Base-by-base conservation (phyloP, 2,329 filamentous ascomycete species). In the Westerdykella sp. region DNA sequence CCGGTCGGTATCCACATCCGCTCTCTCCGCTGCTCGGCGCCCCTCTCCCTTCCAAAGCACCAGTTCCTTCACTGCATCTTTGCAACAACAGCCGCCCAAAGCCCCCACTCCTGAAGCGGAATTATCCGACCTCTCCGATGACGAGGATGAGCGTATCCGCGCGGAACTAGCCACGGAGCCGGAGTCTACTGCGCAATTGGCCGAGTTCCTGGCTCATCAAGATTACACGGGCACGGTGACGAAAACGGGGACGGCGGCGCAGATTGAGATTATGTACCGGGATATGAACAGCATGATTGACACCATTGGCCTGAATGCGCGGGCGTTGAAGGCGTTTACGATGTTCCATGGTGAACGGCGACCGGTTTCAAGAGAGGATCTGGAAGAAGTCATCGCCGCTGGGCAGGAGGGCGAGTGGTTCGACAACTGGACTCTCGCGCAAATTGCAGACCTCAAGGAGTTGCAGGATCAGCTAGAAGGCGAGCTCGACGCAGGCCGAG, bases 221-320 rank as follows among this genome's bases (percentile, higher is more conserved):
- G 71, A 74, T 38, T 75, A 73, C 44, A 50, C 53, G 10, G 68
- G 67, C 30, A 47, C 49, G 22, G 54, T 60, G 6, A 63, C 55
- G 18, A 73, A 69, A 47, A 56, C 62, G 25, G 73, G 72, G 7
- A 57, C 65, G 36, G 63, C 69, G 22, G 72, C 69, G 21, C 67
- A 74, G 53, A 73, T 77, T 43, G 72, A 77, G 55, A 68, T 68
- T 40, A 59, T 76, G 40, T 93, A 87, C 63, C 78, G 84, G 36
- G 87, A 91, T 56, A 86, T 91, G 62, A 91, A 93, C 65, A 86
- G 86, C 11, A 98, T 97, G 93, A 83, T 98, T 35, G 88, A 96
- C 56, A 91, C 87, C 0, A 72, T 97, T 34, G 91, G 91, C 9
- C 77, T 96, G 39, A 97, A 97, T 61, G 81, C 86, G 5, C 78